Conservation (phyloP, 176 grass and related monocot genomes). For the Metroxylon sagu region DNA sequence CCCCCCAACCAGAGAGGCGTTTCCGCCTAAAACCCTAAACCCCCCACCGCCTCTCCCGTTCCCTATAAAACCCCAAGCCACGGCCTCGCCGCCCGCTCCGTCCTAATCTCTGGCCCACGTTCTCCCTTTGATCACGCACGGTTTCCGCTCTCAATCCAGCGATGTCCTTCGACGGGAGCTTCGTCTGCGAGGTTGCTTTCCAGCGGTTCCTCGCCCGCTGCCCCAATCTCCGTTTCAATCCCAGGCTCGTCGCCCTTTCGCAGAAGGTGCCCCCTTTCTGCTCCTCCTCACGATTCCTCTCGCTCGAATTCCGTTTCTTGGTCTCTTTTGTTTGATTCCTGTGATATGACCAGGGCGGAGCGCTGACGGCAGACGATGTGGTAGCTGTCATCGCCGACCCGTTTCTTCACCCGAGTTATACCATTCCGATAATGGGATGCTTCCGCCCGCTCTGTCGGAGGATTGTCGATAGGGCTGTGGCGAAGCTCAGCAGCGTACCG, state of each 20-base stretch:
- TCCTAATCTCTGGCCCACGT: neutral
- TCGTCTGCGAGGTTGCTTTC: conserved; percentile 41
- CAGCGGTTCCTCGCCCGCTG: conserved; percentile 54
- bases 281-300: neutral
- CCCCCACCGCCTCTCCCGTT: neutral
- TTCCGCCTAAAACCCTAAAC: neutral
- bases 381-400: conserved; percentile 60
- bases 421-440: conserved; percentile 67
- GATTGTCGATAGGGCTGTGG: conserved; percentile 35
- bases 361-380: conserved; percentile 35
- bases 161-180: conserved; percentile 76
- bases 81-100: neutral
- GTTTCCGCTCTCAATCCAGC: conserved; percentile 3
- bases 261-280: conserved; percentile 3
- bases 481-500: conserved; percentile 32
- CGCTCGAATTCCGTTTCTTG: neutral
- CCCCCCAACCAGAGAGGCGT: too few species aligned
- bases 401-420: conserved; percentile 72
- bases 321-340: neutral
- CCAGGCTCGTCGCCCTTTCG: conserved; percentile 32
- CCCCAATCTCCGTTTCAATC: conserved; percentile 38
- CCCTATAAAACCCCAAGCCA: neutral
- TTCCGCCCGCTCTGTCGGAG: conserved; percentile 55
- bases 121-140: neutral
- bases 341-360: conserved; percentile 4